Evolutionary conservation across 352 stramenopile species (phyloP), one percentile per base, ranked within the genome.

Genomic region (Phytophthora sansomeana): DNA sequence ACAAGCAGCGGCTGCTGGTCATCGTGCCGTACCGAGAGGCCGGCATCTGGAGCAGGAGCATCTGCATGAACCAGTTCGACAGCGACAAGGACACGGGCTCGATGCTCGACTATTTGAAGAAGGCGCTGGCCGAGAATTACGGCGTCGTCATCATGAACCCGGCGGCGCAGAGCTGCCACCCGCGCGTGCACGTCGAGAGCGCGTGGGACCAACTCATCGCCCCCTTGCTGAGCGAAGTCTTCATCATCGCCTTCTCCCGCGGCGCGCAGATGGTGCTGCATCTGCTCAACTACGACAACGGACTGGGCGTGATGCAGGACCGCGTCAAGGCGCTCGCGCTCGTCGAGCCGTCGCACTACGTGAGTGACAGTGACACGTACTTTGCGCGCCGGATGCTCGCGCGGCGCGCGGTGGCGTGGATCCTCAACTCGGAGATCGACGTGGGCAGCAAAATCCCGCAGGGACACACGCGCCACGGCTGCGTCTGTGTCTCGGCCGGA

Each of bases 1-100:
- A 54, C 35, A 92, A 90, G 69, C 59, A 80, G 42, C 69, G 87
- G 0, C 43, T 96, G 49, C 75, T 96, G 4, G 84, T 96, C 7
- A 96, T 96, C 57, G 83, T 96, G 32, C 86, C 87, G 16, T 94
- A 96, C 54, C 78, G 86, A 38, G 85, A 96, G 53, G 85, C 87
- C 36, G 85, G 87, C n/a, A 90, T 96, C 49, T 96, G 87, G 87
- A 91, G 78, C 42, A 74, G 87, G 28, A 93, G 84, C 36, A 96
- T 96, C 67, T 91, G 80, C 71, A 90, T 94, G 78, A 79, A 87
- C 57, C 79, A 90, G 47, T 74, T 77, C 24, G 73, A 78, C 46
- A 74, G 74, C 42, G 72, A 64, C 47, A 81, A 89, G 49, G 80
- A 87, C 35, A 89, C 73, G 42, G 87, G 87, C 38, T 90, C 82